Base-by-base conservation (phyloP, 2,329 filamentous ascomycete species). In the Alternaria atra region DNA sequence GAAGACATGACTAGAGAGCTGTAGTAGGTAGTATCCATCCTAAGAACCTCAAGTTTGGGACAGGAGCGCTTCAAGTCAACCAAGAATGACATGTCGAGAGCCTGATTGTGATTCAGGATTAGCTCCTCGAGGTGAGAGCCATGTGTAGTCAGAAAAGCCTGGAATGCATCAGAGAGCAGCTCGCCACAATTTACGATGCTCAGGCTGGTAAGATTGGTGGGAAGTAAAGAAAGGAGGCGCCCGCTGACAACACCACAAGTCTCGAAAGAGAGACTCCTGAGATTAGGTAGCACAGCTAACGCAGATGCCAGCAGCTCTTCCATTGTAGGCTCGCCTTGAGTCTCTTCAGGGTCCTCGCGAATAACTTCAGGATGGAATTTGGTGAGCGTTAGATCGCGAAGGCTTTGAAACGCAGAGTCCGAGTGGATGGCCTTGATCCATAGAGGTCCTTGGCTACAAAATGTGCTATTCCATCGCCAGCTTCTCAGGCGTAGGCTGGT, bases 141-240 rank as follows among this genome's bases (percentile, higher is more conserved):
- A 69, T 92, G 88, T 1, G 85, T 85, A 6, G 82, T 74, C 40
- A 97, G 83, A 71, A 91, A 97, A 0, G 78, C 74, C 27, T 83
- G 80, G 23, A 97, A 80, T 60, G 89, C 85, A 4, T 88, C 84
- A 1, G 92, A 90, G 5, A 84, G 88, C 9, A 97, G 79, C 63
- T 91, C 87, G 79, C 90, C 89, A 73, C 93, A 97, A 69, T 95
- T 94, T 66, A 89, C 87, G 15, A 97, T 82, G 65, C 90, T 90
- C 4, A 98, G 83, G 46, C 87, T 86, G 46, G 84, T 80, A 20
- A 98, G 82, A 4, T 82, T 85, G 10, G 80, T 83, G 1, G 94
- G 92, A 6, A 97, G 80, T 4, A 87, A 81, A 1, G 86, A 83
- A n/a, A 97, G 81, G 17, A 96, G 83, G 8, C 83, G 82, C 7